These are phyloP conservation scores for Trametes meyenii DNA, from an alignment of 768 basidiomycete genomes.

Conservation along the genomic window DNA sequence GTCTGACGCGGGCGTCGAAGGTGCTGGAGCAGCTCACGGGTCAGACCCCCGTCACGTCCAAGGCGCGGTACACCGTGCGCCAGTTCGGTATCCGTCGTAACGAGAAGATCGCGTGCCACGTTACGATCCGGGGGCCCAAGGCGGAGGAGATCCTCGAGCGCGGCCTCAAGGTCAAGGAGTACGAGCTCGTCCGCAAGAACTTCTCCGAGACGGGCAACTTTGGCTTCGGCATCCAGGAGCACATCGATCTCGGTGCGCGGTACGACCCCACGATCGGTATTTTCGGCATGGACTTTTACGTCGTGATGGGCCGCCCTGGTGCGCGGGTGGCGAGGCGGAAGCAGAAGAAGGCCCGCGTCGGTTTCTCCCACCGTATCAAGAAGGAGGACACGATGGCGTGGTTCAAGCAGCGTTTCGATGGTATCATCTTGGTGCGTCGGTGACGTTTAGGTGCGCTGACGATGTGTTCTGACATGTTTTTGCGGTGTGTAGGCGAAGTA, in stretches of 20 bases:
- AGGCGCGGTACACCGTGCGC: slow-evolving; percentile 99
- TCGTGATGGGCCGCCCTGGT: slow-evolving; percentile 97
- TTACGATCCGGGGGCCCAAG: slow-evolving; percentile 98
- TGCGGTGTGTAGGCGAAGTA: slow-evolving; percentile 27
- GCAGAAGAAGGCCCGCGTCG: slow-evolving; percentile 84
- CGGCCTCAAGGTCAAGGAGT: slow-evolving; percentile 99
- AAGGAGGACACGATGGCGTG: slow-evolving; percentile 97
- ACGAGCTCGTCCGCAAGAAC: slow-evolving; percentile 96
- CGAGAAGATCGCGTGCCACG: slow-evolving; percentile 99
- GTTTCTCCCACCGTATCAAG: slow-evolving; percentile 87
- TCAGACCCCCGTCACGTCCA: slow-evolving; percentile 98
- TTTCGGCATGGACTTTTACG: slow-evolving; percentile 99
- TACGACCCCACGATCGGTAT: slow-evolving; percentile 99
- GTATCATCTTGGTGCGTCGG: slow-evolving; percentile 84
- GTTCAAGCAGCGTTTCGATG: slow-evolving; percentile 99
- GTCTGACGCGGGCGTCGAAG: slow-evolving; percentile 98
- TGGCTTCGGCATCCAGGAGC: slow-evolving; percentile 98
- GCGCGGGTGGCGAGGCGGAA: slow-evolving; percentile 89
- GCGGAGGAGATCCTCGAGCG: slow-evolving; percentile 99
- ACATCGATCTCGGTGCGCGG: slow-evolving; percentile 98
- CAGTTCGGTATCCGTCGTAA: slow-evolving; percentile 99
- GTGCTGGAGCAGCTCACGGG: slow-evolving; percentile 99
- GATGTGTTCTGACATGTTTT: not conserved
- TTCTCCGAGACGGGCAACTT: slow-evolving; percentile 99
- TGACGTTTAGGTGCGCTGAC: too few relatives aligned